A percentile compares a stretch with the other conserved stretches of the same genome.
These are phyloP conservation scores for Dendrocalamus sinicus DNA, from an alignment of 176 grass and related monocot species.

Conservation along the genomic window DNA sequence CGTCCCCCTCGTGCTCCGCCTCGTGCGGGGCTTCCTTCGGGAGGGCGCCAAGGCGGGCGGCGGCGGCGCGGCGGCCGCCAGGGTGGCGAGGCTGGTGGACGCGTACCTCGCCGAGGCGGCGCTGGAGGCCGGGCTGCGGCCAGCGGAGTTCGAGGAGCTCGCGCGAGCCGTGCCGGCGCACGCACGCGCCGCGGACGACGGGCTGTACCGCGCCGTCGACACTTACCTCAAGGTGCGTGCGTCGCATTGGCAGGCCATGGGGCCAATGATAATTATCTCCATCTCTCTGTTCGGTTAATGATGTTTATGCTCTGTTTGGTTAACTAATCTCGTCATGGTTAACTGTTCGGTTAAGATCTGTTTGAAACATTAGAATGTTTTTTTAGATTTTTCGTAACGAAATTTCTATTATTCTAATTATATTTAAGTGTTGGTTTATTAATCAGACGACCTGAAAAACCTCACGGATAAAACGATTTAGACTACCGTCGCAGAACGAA, in stretches of 20 bases:
- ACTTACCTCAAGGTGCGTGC: slow-evolving; percentile 84
- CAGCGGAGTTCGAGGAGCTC: slow-evolving; percentile 79
- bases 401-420: too few species aligned
- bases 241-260: not conserved
- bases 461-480: too few species aligned
- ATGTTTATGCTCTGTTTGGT: not conserved
- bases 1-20: slow-evolving; percentile 68
- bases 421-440: too few species aligned
- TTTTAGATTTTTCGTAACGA: too few species aligned
- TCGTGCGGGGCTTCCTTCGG: slow-evolving; percentile 57
- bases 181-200: slow-evolving; percentile 69
- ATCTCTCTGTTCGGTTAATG: not conserved
- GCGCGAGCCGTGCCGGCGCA: slow-evolving; percentile 64
- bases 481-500: too few species aligned
- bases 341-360: not conserved
- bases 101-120: slow-evolving; percentile 83
- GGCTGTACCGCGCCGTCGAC: slow-evolving; percentile 89
- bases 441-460: too few species aligned
- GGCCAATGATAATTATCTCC: slow-evolving; percentile 10
- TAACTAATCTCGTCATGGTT: not conserved
- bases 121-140: slow-evolving; percentile 64
- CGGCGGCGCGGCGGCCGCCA: slow-evolving; percentile 56
- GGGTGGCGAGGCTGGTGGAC: slow-evolving; percentile 81
- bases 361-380: too few species aligned
- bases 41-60: slow-evolving; percentile 37